A percentile compares a stretch with the other conserved stretches of the same genome.
phyloP scores from a whole-genome alignment of 345 rosid genomes.

The Eucalyptus curtisii region DNA sequence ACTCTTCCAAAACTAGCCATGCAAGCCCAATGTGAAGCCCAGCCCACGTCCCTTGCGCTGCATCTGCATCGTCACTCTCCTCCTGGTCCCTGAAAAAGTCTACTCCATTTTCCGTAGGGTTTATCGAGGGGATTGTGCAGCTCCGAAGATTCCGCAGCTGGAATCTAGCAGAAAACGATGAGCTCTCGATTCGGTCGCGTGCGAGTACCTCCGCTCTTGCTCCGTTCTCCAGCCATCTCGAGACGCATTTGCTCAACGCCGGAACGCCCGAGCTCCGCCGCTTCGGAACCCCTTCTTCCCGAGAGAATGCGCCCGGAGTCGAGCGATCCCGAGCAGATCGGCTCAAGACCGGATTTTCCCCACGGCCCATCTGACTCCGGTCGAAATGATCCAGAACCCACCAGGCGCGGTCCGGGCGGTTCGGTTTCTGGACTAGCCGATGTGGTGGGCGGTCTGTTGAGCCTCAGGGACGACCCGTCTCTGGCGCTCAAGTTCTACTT shows the following conservation, averaged over 20 bases:
- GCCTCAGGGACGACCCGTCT: constrained; percentile 19
- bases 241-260: constrained; percentile 30
- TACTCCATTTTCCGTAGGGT: neutral
- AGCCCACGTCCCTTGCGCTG: neutral
- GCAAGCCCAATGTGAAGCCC: neutral
- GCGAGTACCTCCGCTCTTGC: neutral
- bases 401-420: neutral
- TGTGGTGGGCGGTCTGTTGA: constrained; percentile 30
- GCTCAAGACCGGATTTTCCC: neutral
- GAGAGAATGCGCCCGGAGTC: neutral
- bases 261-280: neutral
- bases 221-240: constrained; percentile 3
- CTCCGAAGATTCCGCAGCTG: neutral
- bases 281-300: neutral
- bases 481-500: constrained; percentile 36
- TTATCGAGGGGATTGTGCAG: neutral
- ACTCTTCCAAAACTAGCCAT: neutral
- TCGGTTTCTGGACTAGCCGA: neutral
- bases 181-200: constrained; percentile 10
- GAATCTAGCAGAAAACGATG: neutral
- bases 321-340: neutral
- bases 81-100: neutral
- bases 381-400: neutral
- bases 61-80: neutral
- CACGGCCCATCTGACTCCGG: neutral